phyloP scores from a whole-genome alignment of 176 grass and related monocot species.

The Lolium multiflorum region DNA sequence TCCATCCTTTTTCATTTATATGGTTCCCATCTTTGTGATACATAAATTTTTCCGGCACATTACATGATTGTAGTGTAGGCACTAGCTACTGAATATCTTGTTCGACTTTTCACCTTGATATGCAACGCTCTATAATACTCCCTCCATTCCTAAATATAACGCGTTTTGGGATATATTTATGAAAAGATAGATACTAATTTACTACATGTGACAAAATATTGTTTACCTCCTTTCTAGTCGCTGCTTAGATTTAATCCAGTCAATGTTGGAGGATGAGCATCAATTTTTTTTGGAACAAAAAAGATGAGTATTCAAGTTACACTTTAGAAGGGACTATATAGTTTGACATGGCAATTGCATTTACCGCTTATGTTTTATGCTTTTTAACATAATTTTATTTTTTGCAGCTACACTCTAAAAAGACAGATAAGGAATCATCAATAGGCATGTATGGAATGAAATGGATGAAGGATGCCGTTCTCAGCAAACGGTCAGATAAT shows the following conservation, averaged over 20 bases:
- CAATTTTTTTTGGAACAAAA: not conserved
- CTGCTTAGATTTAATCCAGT: conserved; percentile 1
- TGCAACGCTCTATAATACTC: not conserved
- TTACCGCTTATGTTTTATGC: conserved; percentile 6
- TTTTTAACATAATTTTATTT: conserved; percentile 30
- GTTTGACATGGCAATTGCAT: conserved; percentile 2
- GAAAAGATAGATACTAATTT: too few relatives aligned
- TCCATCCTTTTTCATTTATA: conserved; percentile 13
- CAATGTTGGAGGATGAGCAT: conserved; percentile 22
- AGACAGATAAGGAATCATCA: conserved; percentile 57
- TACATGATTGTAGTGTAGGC: not conserved
- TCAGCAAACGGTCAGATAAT: conserved; percentile 86
- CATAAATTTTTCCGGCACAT: not conserved
- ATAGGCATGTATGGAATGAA: conserved; percentile 63
- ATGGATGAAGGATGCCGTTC: conserved; percentile 85
- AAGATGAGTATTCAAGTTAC: conserved; percentile 1
- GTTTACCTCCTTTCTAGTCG: not conserved
- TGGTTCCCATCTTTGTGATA: conserved; percentile 20
- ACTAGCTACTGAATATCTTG: not conserved
- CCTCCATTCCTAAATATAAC: too few relatives aligned
- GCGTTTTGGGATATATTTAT: too few relatives aligned
- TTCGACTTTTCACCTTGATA: conserved; percentile 9
- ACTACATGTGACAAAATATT: not conserved
- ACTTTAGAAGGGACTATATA: not conserved
- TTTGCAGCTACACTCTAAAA: conserved; percentile 71